phyloP scores from a whole-genome alignment of 352 stramenopile genomes.

The Phytophthora rubi region DNA sequence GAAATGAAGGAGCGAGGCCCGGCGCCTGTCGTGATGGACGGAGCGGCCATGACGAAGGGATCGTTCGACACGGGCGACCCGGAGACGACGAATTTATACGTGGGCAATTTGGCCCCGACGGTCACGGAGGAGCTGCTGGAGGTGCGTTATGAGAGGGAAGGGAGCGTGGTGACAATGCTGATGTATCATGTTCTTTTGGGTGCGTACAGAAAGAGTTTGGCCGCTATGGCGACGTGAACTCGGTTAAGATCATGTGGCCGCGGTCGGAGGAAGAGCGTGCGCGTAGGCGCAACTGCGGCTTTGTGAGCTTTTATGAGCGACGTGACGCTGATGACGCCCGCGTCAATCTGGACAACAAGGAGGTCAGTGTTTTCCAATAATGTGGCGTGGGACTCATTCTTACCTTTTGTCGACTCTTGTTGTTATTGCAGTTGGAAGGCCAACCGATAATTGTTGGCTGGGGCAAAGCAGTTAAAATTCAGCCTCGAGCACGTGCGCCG shows the following conservation, averaged over 20 bases:
- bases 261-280: slow-evolving; percentile 92
- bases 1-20: slow-evolving; percentile 84
- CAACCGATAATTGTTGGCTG: slow-evolving; percentile 80
- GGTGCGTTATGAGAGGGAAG: slow-evolving; percentile 27
- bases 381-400: not conserved
- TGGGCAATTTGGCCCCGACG: slow-evolving; percentile 93
- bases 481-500: slow-evolving; percentile 29
- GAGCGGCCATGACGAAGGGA: slow-evolving; percentile 45
- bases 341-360: slow-evolving; percentile 67
- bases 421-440: slow-evolving; percentile 60
- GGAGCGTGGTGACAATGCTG: not conserved
- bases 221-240: slow-evolving; percentile 93
- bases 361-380: slow-evolving; percentile 46
- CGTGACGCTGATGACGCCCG: slow-evolving; percentile 86
- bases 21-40: slow-evolving; percentile 30
- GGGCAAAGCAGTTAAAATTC: slow-evolving; percentile 85
- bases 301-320: slow-evolving; percentile 94
- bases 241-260: slow-evolving; percentile 99
- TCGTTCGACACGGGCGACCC: slow-evolving; percentile 89
- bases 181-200: slow-evolving; percentile 2
- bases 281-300: slow-evolving; percentile 92
- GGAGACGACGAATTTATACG: slow-evolving; percentile 94
- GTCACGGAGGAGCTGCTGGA: slow-evolving; percentile 93
- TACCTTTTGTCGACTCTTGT: not conserved
- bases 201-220: slow-evolving; percentile 75